phyloP scores from a whole-genome alignment of 176 grass and related monocot genomes.

The Triticum timopheevii region DNA sequence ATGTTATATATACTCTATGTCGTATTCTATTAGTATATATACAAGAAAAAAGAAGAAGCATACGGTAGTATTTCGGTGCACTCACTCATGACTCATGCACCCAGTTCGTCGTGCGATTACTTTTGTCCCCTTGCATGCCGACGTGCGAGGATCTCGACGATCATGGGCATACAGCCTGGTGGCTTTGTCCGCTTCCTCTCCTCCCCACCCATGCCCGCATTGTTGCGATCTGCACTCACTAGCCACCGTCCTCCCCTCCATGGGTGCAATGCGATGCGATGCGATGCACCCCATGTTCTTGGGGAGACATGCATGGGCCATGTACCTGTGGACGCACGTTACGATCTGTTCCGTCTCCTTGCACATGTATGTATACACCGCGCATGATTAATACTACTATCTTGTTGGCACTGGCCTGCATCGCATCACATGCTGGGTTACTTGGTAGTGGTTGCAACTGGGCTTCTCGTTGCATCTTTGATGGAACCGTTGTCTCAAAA shows the following conservation, averaged over 20 bases:
- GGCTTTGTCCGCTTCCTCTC: not conserved
- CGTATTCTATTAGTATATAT: not conserved
- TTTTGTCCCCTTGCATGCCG: not conserved
- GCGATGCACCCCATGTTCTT: not conserved
- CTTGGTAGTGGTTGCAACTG: not conserved
- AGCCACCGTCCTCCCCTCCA: not conserved
- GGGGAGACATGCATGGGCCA: constrained; percentile 29
- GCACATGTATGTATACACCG: not conserved
- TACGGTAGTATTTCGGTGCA: not conserved
- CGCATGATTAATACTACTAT: not conserved
- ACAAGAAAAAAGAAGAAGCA: not conserved
- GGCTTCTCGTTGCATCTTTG: not conserved
- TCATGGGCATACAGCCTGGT: not conserved
- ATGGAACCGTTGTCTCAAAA: not conserved
- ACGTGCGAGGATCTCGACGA: not conserved
- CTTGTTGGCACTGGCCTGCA: not conserved
- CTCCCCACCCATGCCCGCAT: not conserved
- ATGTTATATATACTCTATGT: too few relatives aligned
- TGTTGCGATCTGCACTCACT: not conserved
- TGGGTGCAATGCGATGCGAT: constrained; percentile 18
- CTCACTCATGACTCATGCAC: not conserved
- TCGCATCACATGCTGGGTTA: not conserved
- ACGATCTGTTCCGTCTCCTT: not conserved
- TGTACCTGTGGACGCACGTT: constrained; percentile 10
- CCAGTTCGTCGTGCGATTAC: too few relatives aligned